phyloP scores from a whole-genome alignment of 2,329 filamentous ascomycete species.

The Tolypocladium ovalisporum region DNA sequence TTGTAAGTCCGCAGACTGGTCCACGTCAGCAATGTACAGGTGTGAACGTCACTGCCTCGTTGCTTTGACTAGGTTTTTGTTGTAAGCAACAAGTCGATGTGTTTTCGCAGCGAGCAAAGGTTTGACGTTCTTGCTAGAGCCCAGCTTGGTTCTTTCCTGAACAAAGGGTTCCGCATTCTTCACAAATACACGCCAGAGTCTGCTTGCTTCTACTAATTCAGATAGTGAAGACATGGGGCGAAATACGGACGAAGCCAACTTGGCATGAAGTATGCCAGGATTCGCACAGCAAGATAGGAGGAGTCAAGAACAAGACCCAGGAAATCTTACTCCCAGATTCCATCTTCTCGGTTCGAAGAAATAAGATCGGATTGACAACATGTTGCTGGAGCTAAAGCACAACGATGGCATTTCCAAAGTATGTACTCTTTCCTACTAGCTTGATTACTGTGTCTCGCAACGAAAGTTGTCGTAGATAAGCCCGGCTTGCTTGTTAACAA shows the following conservation, averaged over 20 bases:
- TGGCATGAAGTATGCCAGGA: not conserved
- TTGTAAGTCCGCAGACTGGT: not conserved
- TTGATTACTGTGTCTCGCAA: not conserved
- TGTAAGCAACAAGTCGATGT: not conserved
- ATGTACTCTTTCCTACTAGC: not conserved
- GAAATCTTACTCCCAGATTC: not conserved
- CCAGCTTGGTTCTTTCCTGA: not conserved
- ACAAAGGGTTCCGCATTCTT: not conserved
- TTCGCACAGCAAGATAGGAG: not conserved
- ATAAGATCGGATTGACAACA: not conserved
- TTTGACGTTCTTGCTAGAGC: not conserved
- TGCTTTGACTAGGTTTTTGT: not conserved
- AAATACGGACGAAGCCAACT: not conserved
- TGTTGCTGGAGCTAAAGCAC: not conserved
- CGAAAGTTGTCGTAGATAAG: not conserved
- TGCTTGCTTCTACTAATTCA: not conserved
- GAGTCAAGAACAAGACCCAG: not conserved
- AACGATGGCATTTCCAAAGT: not conserved
- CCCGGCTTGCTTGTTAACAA: not conserved
- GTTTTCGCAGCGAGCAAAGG: too few relatives aligned
- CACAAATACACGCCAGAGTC: not conserved
- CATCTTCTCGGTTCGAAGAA: not conserved
- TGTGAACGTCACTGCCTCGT: not conserved
- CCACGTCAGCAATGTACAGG: not conserved
- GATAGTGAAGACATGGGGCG: not conserved